Evolutionary conservation across 164 flowering plant species (phyloP), one percentile per base, ranked within the genome.

Genomic region (Vitis rupestris): DNA sequence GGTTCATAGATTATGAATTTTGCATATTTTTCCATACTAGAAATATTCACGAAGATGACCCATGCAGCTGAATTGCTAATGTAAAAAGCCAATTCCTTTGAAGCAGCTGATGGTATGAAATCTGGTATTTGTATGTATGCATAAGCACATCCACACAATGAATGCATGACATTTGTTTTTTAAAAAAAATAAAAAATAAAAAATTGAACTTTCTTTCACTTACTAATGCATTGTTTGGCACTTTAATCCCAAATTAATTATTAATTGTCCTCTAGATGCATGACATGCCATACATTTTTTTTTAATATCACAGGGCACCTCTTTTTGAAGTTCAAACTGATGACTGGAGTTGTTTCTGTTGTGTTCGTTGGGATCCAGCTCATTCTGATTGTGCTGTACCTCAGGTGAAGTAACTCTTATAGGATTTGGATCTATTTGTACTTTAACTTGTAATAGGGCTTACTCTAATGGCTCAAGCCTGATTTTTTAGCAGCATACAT

Each of bases 351-450:
- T 95, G 99, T 80, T 95, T 90, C 60, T 68, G 86, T 65, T 72
- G 85, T 70, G 82, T 95, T 52, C 80, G 75, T 49, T 95, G 98
- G 99, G 97, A 93, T 80, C 97, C 97, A 76, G 50, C 72, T 44
- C 91, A 84, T 85, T 83, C 99, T 75, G 99, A 95, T 73, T 95
- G 99, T 85, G 90, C 97, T 65, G 99, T 85, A 47, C 91, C 97
- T 54, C 99, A 95, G 97, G 99, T 91, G 69, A 72, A 23, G 51
- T 57, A 49, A 16, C 10, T 17, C 14, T 63, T 23, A 51, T n/a
- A 9, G 44, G 44, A 37, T 37, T 11, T 61, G 5, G 19, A 4
- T 55, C 27, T 23, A 23, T 4, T 4, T 37, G 44, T 48, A 23
- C 31, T 12, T 52, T 27, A 3, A 47, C 54, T 55, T 50, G 10